Evolutionary conservation across 2,329 filamentous ascomycete genomes (phyloP).

Genomic region (Nigrograna mackinnonii): DNA sequence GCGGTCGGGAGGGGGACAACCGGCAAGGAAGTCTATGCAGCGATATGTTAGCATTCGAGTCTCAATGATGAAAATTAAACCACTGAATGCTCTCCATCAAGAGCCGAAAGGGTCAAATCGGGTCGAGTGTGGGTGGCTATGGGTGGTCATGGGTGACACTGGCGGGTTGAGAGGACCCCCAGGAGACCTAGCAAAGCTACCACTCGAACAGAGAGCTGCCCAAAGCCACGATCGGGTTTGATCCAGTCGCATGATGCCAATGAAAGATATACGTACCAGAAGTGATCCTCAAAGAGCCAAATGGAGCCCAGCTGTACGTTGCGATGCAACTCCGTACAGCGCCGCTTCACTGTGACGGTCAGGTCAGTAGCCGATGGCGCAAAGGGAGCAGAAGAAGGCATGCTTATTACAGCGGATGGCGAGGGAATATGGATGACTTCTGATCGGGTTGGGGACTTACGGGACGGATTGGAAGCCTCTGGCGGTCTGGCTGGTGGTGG

Average conservation of each 20-base stretch:
- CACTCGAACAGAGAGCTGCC: conserved; percentile 20
- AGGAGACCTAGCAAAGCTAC: conserved; percentile 25
- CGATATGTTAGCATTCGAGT: conserved; percentile 23
- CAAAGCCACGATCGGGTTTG: conserved; percentile 11
- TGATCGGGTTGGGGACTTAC: too few species aligned
- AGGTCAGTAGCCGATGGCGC: conserved; percentile 33
- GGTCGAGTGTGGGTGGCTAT: conserved; percentile 22
- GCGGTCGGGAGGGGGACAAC: conserved; percentile 31
- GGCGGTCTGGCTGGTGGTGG: too few species aligned
- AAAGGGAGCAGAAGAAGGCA: too few species aligned
- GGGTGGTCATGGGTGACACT: conserved; percentile 35
- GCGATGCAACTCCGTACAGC: conserved; percentile 39
- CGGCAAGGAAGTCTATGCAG: conserved; percentile 22
- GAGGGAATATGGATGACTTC: too few species aligned
- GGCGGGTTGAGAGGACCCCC: too few species aligned
- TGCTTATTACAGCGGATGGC: too few species aligned
- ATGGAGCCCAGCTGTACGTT: conserved; percentile 28
- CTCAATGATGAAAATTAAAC: conserved; percentile 20
- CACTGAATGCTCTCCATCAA: conserved; percentile 19
- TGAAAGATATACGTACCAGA: conserved; percentile 37
- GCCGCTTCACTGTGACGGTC: conserved; percentile 34
- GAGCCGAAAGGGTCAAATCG: conserved; percentile 18
- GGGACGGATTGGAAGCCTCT: too few species aligned
- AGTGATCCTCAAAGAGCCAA: conserved; percentile 24
- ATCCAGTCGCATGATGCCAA: conserved; percentile 34